Base-by-base conservation (phyloP, 2,329 filamentous ascomycete genomes). In the Cadophora gregata region DNA sequence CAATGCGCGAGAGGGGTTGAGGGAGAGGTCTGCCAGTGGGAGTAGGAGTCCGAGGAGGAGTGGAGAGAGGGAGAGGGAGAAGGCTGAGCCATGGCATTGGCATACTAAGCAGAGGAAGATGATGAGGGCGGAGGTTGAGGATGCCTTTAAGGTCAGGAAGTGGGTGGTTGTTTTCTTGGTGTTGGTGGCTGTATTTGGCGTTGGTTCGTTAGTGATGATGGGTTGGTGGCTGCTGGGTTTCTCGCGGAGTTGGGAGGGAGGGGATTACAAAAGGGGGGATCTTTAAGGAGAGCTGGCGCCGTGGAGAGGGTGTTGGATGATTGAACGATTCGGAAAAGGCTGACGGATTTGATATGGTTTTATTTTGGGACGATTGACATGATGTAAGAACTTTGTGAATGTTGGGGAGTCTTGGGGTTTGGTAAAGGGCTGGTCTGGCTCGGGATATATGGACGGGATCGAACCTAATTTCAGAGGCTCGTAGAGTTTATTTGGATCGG, bases 61-160 rank as follows among this genome's bases (percentile, higher is more conserved):
- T 16, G 56, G 36, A 10, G 55, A 29, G 61, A 62, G 21, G 21
- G 64, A 33, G 58, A 65, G 29, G 27, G 53, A 53, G 31, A 67
- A 67, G 31, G 53, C 69, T n/a, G 69, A 74, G 62, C 64, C 68
- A n/a, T 76, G 75, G 75, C 69, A 76, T 71, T 77, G 72, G 72
- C 73, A 75, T 68, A 76, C 72, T 0, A 75, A 76, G 42, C 76
- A 77, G 62, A 69, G 72, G 59, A 69, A 75, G 47, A 67, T 77
- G 71, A 75, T 77, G 72, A 74, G 73, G 66, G 72, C 70, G 60
- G 75, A 77, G 67, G 66, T 77, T 29, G 68, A 71, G 53, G 75
- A 77, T 70, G 75, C 76, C 10, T 77, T 76, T 68, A 61, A 53
- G 59, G 59, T 77, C 8, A 58, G 75, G 65, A 73, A 73, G 60